Evolutionary conservation across 176 grass and related monocot species (phyloP), one percentile per base, ranked within the genome.

Genomic region (Typha latifolia): DNA sequence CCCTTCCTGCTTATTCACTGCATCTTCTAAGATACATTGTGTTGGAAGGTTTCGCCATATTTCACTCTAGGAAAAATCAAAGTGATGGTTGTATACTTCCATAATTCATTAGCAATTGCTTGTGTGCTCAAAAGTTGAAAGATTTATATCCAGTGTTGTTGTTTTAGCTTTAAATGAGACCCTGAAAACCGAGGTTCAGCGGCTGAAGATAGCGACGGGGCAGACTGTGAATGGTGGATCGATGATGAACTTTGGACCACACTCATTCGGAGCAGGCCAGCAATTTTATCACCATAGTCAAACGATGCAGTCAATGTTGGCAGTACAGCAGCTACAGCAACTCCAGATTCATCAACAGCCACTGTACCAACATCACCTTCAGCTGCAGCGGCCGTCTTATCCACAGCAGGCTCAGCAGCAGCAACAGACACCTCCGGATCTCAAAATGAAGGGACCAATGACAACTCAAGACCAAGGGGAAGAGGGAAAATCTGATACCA

Each of bases 171-270:
- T 99, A 48, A 99, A 99, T 48, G 81, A 94, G 49, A 82, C 83
- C 4, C 69, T 99, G 43, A 87, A 86, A 72, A 86, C 87, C 16
- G 95, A 99, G 74, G 78, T 99, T 71, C 95, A 99, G 70, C 64
- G 83, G 43, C 75, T 99, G 71, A 99, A 99, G 80, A 68, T 94
- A 21, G 95, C 79, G 5, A 99, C 95, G 9, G 86, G 89, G 53
- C 83, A 80, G 73, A 80, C 77, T 50, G 12, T 74, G 61, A 93
- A 72, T 53, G 72, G 69, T 32, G 72, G 69, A 3, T 84, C 82
- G 16, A 70, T 81, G 49, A 78, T 78, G 51, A 89, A 84, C 68
- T 92, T 86, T 26, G 80, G 72, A 19, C 49, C 72, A 48, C 74
- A 79, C 11, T 79, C 82, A 11, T 83, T 66, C 10, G 78, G 81